Evolutionary conservation across 768 basidiomycete species (phyloP).

Genomic region (Podaxis sp.): DNA sequence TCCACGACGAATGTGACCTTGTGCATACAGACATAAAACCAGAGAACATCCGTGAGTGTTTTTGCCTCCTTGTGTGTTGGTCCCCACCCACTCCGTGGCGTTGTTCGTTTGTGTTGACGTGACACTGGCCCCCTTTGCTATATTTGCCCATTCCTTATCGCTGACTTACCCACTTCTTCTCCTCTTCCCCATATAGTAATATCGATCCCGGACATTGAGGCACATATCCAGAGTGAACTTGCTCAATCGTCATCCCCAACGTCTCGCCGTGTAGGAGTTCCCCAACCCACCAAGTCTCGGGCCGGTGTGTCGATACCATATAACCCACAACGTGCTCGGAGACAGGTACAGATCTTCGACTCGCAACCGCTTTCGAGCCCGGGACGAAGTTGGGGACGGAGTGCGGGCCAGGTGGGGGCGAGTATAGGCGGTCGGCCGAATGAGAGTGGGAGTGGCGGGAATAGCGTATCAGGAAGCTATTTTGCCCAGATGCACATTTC

Average conservation of each 20-base stretch:
- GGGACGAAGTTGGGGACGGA: constrained; percentile 34
- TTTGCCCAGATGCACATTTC: constrained; percentile 42
- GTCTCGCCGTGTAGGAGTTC: constrained; percentile 80
- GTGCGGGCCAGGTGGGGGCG: constrained; percentile 18
- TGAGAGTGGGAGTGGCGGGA: constrained; percentile 34
- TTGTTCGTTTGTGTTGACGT: constrained; percentile 18
- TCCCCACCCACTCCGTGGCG: constrained; percentile 5
- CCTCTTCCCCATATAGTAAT: constrained; percentile 58
- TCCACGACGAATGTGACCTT: constrained; percentile 90
- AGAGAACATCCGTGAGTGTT: constrained; percentile 85
- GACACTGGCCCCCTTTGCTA: constrained; percentile 23
- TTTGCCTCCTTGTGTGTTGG: constrained; percentile 4
- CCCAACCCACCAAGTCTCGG: constrained; percentile 63
- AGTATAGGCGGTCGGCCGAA: constrained; percentile 27
- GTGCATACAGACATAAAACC: constrained; percentile 95
- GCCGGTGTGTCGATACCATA: constrained; percentile 62
- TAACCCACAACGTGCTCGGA: constrained; percentile 47
- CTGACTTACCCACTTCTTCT: constrained; percentile 22
- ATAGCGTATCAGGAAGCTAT: constrained; percentile 41
- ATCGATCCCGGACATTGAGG: constrained; percentile 78
- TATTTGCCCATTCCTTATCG: constrained; percentile 31
- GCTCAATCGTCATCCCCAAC: constrained; percentile 68
- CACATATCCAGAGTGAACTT: constrained; percentile 70
- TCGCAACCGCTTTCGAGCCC: constrained; percentile 77
- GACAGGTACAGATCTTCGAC: constrained; percentile 79